Evolutionary conservation across 495 filamentous ascomycete species (phyloP), one percentile per base, ranked within the genome.

Genomic region (Chaetomium fimeti): DNA sequence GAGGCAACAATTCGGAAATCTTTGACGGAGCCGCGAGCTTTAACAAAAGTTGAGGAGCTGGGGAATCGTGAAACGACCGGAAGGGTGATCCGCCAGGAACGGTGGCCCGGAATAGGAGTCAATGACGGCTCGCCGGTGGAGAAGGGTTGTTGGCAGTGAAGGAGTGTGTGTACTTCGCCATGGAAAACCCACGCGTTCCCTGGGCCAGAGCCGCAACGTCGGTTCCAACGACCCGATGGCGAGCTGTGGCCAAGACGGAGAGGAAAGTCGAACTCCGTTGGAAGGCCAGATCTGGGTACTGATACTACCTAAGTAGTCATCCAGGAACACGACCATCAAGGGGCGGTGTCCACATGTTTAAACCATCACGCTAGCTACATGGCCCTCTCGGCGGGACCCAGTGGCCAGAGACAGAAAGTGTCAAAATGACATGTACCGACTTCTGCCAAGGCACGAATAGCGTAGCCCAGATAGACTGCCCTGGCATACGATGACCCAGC

Each of bases 131-230:
- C 25, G 15, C 28, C 22, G 58, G 45, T 24, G 57, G 29, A 20
- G 42, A 53, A 29, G 40, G 49, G 12, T 57, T 27, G 62, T 29
- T 27, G 25, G 48, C n/a, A 53, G 15, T n/a, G 18, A 12, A 42
- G 27, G 61, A 40, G 36, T 54, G 43, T 27, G 45, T 43, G 56
- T 29, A 4, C 38, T 45, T 45, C 16, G 20, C 27, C 49, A 20
- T 47, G 40, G 24, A 29, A 45, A 40, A 24, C 43, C 25, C 28
- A 61, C 64, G 54, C 47, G 68, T 64, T 66, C 59, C 64, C 48
- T 66, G 66, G 65, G 60, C 47, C 63, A 73, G 62, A 67, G 67
- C 67, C 64, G 66, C 69, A 72, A 66, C 57, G 62, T 72, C 64
- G 65, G 69, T 63, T 64, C 66, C 64, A 63, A 65, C 64, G 49